Base-by-base conservation (phyloP, 78 protist genomes). In the Dictyostelium purpureum region DNA sequence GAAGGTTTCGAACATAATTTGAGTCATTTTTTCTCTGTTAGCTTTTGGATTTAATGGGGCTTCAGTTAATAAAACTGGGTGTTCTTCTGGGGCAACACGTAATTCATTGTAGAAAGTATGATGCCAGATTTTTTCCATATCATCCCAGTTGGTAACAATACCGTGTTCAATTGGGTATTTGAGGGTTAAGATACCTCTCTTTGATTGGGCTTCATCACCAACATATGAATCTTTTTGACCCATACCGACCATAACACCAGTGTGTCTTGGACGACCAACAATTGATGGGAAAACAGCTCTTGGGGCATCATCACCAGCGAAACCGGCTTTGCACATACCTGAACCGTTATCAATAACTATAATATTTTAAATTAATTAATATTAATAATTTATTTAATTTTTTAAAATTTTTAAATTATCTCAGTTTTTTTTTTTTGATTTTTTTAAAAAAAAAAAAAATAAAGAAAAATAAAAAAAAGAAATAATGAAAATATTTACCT, bases 1-100 rank as follows among this genome's bases (percentile, higher is more conserved):
- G 90, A 98, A 97, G 35, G 97, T 90, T 73, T 98, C 99, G 75
- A 98, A 98, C 98, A 98, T 95, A 42, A 98, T 95, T 87, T 96
- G 83, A 12, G 98, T 87, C 95, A 96, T 96, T 90, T 79, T 96
- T 87, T 98, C 99, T 51, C 99, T 56, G 16, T 74, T 88, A 47
- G 85, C 94, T 52, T 76, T 76, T 65, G 94, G 85, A 40, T 88
- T 71, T 28, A 79, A 73, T 76, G 98, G 97, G 35, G 98, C 97
- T 79, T 98, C 99, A 14, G 98, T 94, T 52, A 98, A 77, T 26
- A 98, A 94, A 7, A 97, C 85, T 65, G 97, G 97, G 79, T 96
- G 98, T 28, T 52, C 57, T n/a, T 76, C 67, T 19, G 49, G 94
- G 89, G 98, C 89, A 90, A 40, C 56, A 49, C 91, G 59, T 12